phyloP scores from a whole-genome alignment of 768 basidiomycete genomes.

The Phylloporus sp. region DNA sequence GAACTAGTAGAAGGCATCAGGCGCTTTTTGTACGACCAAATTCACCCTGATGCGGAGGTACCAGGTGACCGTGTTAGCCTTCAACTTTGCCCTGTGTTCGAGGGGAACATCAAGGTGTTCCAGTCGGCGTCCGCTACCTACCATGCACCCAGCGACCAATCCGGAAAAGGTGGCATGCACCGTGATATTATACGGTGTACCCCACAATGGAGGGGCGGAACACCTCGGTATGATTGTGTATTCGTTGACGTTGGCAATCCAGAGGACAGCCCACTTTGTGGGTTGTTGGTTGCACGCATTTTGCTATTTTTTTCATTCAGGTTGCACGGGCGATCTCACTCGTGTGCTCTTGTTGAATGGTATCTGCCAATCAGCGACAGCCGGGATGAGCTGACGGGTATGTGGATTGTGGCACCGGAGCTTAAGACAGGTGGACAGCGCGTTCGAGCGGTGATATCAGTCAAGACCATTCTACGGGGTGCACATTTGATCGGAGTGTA shows the following conservation, averaged over 20 bases:
- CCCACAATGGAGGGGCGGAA: conserved; percentile 9
- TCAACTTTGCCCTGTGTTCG: too few relatives aligned
- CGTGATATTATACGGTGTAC: conserved; percentile 17
- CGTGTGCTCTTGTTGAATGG: conserved; percentile 33
- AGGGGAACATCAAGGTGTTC: conserved; percentile 18
- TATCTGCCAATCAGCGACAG: conserved; percentile 15
- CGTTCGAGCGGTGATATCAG: too few relatives aligned
- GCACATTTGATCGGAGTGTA: too few relatives aligned
- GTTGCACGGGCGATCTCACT: conserved; percentile 10
- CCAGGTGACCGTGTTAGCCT: too few relatives aligned
- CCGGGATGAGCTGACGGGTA: conserved; percentile 11
- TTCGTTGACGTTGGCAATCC: conserved; percentile 14
- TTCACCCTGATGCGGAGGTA: too few relatives aligned
- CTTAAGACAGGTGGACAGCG: too few relatives aligned
- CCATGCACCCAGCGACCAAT: conserved; percentile 24
- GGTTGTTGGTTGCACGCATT: conserved; percentile 17
- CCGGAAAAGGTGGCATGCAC: conserved; percentile 5
- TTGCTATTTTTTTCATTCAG: conserved; percentile 29
- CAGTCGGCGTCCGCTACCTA: conserved; percentile 27
- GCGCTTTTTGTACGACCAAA: too few relatives aligned
- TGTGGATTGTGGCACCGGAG: too few relatives aligned
- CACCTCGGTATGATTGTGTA: conserved; percentile 12
- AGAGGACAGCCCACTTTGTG: conserved; percentile 9
- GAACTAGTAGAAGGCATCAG: too few relatives aligned
- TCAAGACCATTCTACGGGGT: too few relatives aligned